Evolutionary conservation across 257 asterid species (phyloP), one percentile per base, ranked within the genome.

Genomic region (Solanum habrochaites): DNA sequence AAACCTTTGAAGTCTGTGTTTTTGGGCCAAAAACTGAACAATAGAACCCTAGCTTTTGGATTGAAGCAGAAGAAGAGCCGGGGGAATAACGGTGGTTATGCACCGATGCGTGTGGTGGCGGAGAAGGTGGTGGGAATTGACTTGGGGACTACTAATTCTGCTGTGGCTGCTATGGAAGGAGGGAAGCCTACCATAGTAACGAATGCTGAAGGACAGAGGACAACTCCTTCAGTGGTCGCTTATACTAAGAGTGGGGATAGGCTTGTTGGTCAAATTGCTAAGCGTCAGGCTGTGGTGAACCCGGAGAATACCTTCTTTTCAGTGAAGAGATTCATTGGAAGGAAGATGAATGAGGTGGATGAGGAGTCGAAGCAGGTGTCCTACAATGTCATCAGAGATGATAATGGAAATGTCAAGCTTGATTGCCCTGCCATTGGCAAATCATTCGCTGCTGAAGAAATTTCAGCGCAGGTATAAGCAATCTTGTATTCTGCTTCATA

Each of bases 101-200:
- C 43, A 52, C 91, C 91, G 45, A 49, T 95, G 35, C 95, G 98
- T 4, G 96, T 94, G 1, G 98, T 94, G 31, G 95, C 98, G 66
- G 98, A 95, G 92, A 95, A 95, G 86, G 98, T 94, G 43, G 98
- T 94, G 32, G 98, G 98, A 67, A 95, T 95, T 88, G 98, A 95
- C 74, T 88, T 95, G 77, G 98, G 98, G 40, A 95, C 98, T 6
- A 95, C 98, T 10, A 95, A 95, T 74, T 95, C 98, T 1, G 98
- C 98, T 0, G 98, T 95, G 80, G 98, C 98, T 39, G 98, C 98
- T 1, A 95, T 95, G 98, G 98, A 95, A 74, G 98, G 98, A 62
- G 98, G 98, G 66, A 95, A 95, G 91, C 98, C 98, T 11, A 95
- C 98, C 7, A 94, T 95, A 60, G 97, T 95, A 45, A 94, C 97